Base-by-base conservation (phyloP, 2,329 filamentous ascomycete species). In the Ramichloridium luteum region DNA sequence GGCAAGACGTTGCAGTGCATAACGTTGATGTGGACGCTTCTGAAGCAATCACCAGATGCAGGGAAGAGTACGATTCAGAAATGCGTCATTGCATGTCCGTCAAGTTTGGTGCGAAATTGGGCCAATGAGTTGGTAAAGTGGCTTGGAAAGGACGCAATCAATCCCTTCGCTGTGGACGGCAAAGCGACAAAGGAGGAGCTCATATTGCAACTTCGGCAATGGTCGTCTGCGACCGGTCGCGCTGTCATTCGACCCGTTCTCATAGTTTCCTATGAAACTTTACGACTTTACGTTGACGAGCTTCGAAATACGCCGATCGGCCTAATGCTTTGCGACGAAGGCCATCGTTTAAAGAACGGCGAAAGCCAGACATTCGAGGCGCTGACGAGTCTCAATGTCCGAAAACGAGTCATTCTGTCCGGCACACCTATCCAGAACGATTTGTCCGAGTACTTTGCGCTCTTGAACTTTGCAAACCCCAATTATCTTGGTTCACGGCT, bases 1-100 rank as follows among this genome's bases (percentile, higher is more conserved):
- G 90, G 90, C 35, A 98, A 98, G 62, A 98, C 90, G 47, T 61
- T 98, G 26, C 90, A 98, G 64, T 98, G 90, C 57, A 98, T 98
- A 49, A 74, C 90, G 1, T 69, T 98, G 30, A 78, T 98, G 67
- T 98, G 90, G 90, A 98, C 90, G 2, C 61, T 98, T 1, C 62
- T 98, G 11, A 96, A 94, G 56, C 90, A 98, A 53, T 93, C 86
- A 0, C 83, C 90, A 0, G 84, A 94, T 25, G 84, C 88, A n/a
- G 90, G 90, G 13, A 94, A 86, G 54, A 60, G 80, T 1, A 92
- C 84, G 0, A 93, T 98, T 27, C 83, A 93, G 48, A 98, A 98
- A 55, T 92, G 85, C 31, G 84, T 98, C 25, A 93, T 98, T 45
- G 90, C 85, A 8, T 98, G 90, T 46, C 90, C 90, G 0, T 93